Evolutionary conservation across 2,329 filamentous ascomycete genomes (phyloP).

Genomic region (Phyllosticta citrichinensis): DNA sequence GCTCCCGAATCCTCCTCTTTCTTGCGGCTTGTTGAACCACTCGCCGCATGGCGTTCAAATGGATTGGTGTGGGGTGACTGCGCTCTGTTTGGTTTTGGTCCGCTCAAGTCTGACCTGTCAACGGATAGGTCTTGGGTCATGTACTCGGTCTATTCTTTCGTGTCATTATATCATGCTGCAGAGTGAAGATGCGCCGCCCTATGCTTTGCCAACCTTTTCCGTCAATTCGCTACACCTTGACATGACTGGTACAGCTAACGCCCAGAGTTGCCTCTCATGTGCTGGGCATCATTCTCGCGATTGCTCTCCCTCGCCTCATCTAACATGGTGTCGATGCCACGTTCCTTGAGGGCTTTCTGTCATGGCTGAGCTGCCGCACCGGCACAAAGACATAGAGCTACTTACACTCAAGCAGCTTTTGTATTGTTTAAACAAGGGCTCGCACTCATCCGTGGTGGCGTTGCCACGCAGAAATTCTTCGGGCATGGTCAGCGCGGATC

Average conservation of each 20-base stretch:
- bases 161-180: not conserved
- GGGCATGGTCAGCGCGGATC: not conserved
- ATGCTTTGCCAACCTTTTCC: not conserved
- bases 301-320: conserved; percentile 85
- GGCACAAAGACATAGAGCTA: not conserved
- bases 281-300: conserved; percentile 71
- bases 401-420: conserved; percentile 73
- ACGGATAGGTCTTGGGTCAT: too few species aligned
- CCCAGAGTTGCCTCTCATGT: conserved; percentile 43
- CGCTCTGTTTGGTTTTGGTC: too few species aligned
- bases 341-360: conserved; percentile 74
- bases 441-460: conserved; percentile 77
- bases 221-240: not conserved
- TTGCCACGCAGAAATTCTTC: conserved; percentile 78
- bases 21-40: too few species aligned
- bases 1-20: too few species aligned
- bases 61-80: too few species aligned
- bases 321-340: conserved; percentile 86
- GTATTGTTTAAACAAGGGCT: conserved; percentile 77
- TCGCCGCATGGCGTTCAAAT: too few species aligned
- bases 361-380: conserved; percentile 1
- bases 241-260: not conserved
- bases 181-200: not conserved
- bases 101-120: too few species aligned
- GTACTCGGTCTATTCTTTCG: too few species aligned